These are phyloP conservation scores for Leptodontidium sp. DNA, from an alignment of 2,329 filamentous ascomycete genomes.

Conservation along the genomic window DNA sequence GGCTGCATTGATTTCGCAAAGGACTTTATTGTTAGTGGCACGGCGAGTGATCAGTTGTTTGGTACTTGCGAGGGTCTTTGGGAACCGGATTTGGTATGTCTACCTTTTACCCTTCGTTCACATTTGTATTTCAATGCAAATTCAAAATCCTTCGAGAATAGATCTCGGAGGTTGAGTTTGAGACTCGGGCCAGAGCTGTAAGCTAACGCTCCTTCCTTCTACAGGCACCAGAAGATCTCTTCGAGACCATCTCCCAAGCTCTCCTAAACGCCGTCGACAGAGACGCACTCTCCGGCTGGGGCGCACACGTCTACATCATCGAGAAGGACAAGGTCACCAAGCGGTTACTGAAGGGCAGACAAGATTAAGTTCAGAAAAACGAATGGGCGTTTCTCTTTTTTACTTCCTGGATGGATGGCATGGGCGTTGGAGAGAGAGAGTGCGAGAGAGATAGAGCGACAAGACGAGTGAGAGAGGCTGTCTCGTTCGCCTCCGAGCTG, in stretches of 20 bases:
- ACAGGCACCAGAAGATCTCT: slow-evolving; percentile 89
- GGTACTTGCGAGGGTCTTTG: slow-evolving; percentile 98
- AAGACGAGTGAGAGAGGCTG: background rate
- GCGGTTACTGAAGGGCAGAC: slow-evolving; percentile 95
- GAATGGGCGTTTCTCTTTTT: too few species aligned
- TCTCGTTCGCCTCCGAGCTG: too few species aligned
- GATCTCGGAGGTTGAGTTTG: background rate
- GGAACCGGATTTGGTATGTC: slow-evolving; percentile 93
- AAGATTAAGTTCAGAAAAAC: slow-evolving; percentile 68
- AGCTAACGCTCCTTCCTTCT: slow-evolving; percentile 17
- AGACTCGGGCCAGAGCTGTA: background rate
- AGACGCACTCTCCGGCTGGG: slow-evolving; percentile 97
- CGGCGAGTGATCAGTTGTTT: slow-evolving; percentile 96
- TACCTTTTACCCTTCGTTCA: background rate
- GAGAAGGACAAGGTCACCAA: slow-evolving; percentile 99
- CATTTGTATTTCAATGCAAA: background rate
- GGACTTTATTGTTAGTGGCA: slow-evolving; percentile 98
- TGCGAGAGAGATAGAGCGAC: slow-evolving; percentile 1
- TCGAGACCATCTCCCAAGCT: slow-evolving; percentile 97
- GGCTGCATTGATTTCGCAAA: slow-evolving; percentile 99
- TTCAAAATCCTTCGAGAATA: too few species aligned
- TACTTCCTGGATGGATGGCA: background rate
- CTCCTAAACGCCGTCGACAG: slow-evolving; percentile 95
- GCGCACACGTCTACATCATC: slow-evolving; percentile 98
- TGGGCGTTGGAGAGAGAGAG: slow-evolving; percentile 4